Base-by-base conservation (phyloP, 2,329 filamentous ascomycete genomes). In the Chrysosporium keratinophilum region DNA sequence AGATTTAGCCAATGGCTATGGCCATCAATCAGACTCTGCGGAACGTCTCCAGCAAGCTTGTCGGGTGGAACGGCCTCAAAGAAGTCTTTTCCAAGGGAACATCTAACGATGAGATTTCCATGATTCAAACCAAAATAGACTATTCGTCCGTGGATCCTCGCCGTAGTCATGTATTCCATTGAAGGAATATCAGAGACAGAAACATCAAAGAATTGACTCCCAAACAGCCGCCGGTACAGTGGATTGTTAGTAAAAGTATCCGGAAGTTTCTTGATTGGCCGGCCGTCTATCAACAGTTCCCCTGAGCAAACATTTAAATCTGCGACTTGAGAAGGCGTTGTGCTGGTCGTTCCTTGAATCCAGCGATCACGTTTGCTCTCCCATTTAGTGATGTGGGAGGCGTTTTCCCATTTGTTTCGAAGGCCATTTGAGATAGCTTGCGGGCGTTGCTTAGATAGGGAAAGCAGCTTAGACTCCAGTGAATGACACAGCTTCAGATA, bases 201-300 rank as follows among this genome's bases (percentile, higher is more conserved):
- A 17, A 19, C 20, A 14, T 46, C 15, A 14, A 46, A 46, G 20
- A 23, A 46, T 15, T 6, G 43, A 15, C 11, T 4, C 14, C 51
- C 51, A 23, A 54, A 54, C 14, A 54, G 11, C 2, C 34, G 43
- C 23, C 40, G 28, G 23, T 54, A 54, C 5, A 43, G 40, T 41
- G n/a, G 14, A 19, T 48, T 12, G 3, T 12, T 15, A 10, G 19
- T 41, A 48, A 35, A 47, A 10, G 34, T 17, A 9, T 12, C 28
- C 20, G 51, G 51, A 12, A 54, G 43, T 19, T 43, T 45, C 28
- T n/a, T 7, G 7, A 46, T 23, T n/a, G 42, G 43, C 12, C 19
- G 17, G n/a, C 51, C 51, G 28, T 48, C 42, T 17, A 54, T 39
- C 23, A 54, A 35, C n/a, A 54, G 41, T n/a, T 28, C 42, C 11